Percentiles rank a stretch among this genome's conserved stretches.
These are phyloP conservation scores for Termitomyces titanicus DNA, from an alignment of 768 basidiomycete species.

Conservation along the genomic window DNA sequence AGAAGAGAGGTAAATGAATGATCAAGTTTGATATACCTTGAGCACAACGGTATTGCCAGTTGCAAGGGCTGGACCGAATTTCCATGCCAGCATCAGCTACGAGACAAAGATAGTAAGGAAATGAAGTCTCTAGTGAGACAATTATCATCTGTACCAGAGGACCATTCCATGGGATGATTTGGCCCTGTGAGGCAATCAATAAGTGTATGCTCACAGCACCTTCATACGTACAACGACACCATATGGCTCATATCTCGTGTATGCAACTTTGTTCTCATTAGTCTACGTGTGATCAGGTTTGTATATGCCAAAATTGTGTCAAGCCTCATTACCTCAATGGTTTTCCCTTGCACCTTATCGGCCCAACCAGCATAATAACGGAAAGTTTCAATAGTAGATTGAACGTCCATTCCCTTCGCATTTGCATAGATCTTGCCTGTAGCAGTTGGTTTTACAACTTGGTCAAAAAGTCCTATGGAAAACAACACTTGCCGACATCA, in stretches of 20 bases:
- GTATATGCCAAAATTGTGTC: too few relatives aligned
- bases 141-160: slow-evolving; percentile 18
- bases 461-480: neutral
- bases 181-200: slow-evolving; percentile 17
- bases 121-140: neutral
- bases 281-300: slow-evolving; percentile 13
- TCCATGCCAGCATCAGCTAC: slow-evolving; percentile 24
- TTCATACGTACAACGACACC: slow-evolving; percentile 38
- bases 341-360: slow-evolving; percentile 74
- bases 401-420: slow-evolving; percentile 46
- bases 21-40: slow-evolving; percentile 24
- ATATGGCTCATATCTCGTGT: slow-evolving; percentile 49
- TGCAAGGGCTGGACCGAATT: slow-evolving; percentile 26
- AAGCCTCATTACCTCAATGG: slow-evolving; percentile 43
- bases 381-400: slow-evolving; percentile 41
- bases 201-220: neutral
- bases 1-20: too few relatives aligned
- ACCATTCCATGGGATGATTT: slow-evolving; percentile 59
- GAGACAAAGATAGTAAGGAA: neutral
- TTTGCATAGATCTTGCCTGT: slow-evolving; percentile 54
- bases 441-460: neutral
- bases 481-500: slow-evolving; percentile 18
- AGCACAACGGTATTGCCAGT: slow-evolving; percentile 60
- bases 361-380: slow-evolving; percentile 86
- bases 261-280: slow-evolving; percentile 23